Conservation (phyloP, 805 yeast genomes). For the Yarrowia bubula region DNA sequence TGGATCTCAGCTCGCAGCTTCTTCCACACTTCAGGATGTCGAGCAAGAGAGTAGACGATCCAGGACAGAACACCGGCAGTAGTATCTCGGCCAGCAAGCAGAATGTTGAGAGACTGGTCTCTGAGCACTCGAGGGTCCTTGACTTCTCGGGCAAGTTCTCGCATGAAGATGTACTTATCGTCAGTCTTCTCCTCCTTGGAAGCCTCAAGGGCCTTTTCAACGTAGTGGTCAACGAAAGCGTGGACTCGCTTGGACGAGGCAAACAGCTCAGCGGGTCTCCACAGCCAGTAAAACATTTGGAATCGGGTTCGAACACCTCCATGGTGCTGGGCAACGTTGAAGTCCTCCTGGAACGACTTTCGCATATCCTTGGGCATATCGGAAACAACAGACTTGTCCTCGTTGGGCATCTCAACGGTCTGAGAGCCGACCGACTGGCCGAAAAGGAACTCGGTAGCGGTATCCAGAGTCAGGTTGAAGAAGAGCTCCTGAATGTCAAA, state of each 20-base stretch:
- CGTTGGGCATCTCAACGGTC: constrained; percentile 23
- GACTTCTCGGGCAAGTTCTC: constrained; percentile 50
- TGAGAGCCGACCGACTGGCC: constrained; percentile 38
- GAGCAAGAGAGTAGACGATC: constrained; percentile 46
- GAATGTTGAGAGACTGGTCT: constrained; percentile 51
- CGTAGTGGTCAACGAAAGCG: constrained; percentile 44
- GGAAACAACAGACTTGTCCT: constrained; percentile 28
- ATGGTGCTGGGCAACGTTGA: constrained; percentile 32
- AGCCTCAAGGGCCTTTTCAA: constrained; percentile 41
- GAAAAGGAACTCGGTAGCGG: constrained; percentile 41
- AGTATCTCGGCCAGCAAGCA: constrained; percentile 56
- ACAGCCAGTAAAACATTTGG: constrained; percentile 32
- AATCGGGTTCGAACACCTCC: constrained; percentile 30
- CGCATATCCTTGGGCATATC: constrained; percentile 31
- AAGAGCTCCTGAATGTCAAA: constrained; percentile 38
- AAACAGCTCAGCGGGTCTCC: constrained; percentile 37
- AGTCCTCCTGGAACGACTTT: constrained; percentile 30
- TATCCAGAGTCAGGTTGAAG: constrained; percentile 39
- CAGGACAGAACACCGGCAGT: constrained; percentile 52
- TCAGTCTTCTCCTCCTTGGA: constrained; percentile 32
- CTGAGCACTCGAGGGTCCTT: constrained; percentile 48
- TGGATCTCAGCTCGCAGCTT: constrained; percentile 44
- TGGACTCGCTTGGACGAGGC: constrained; percentile 38
- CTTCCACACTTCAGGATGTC: constrained; percentile 39
- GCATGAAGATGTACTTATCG: constrained; percentile 48